A percentile compares a stretch with the other conserved stretches of the same genome.
phyloP scores from a whole-genome alignment of 805 yeast species.

The Yarrowia deformans region DNA sequence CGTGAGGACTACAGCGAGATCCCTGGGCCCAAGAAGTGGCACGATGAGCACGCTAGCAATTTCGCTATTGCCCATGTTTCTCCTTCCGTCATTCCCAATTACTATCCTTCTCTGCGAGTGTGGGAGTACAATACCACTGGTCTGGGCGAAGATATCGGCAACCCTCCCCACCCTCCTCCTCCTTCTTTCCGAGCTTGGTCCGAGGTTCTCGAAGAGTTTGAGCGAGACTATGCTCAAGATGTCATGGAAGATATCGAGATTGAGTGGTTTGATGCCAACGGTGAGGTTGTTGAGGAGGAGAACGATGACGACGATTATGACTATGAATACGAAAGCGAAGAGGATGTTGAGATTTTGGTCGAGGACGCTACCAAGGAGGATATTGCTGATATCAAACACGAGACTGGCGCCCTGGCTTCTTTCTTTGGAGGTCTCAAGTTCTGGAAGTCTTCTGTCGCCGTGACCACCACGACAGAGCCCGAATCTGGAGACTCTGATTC shows the following conservation, averaged over 20 bases:
- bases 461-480: background rate
- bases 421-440: constrained; percentile 41
- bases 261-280: constrained; percentile 39
- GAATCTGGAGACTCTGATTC: background rate
- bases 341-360: background rate
- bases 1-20: constrained; percentile 62
- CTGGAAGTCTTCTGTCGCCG: constrained; percentile 9
- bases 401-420: constrained; percentile 8
- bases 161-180: background rate
- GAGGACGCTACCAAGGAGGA: constrained; percentile 2
- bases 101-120: constrained; percentile 79
- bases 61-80: constrained; percentile 74
- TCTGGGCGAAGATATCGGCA: constrained; percentile 49
- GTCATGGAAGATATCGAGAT: constrained; percentile 48
- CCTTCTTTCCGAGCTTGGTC: constrained; percentile 61
- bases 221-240: constrained; percentile 49
- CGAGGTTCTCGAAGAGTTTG: constrained; percentile 58
- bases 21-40: constrained; percentile 49
- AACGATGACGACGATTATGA: constrained; percentile 2
- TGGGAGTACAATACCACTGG: constrained; percentile 85
- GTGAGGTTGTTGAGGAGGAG: background rate
- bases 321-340: background rate
- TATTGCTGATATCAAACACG: constrained; percentile 1
- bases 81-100: constrained; percentile 82
- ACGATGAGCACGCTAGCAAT: constrained; percentile 53